Base-by-base conservation (phyloP, 2,329 filamentous ascomycete species). In the Talaromyces sp. region DNA sequence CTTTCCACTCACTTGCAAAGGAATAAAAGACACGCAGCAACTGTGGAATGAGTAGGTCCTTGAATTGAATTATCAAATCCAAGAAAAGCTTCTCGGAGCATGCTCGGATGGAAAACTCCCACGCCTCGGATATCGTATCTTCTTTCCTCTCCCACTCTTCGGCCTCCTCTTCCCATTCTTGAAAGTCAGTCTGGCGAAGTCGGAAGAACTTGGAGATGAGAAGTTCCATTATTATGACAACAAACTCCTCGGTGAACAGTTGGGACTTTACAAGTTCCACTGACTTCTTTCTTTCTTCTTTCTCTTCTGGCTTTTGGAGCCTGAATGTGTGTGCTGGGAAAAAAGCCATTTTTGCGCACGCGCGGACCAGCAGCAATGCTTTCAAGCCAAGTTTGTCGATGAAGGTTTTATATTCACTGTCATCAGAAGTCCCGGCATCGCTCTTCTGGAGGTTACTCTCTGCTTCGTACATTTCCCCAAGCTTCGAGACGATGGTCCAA, bases 131-230 rank as follows among this genome's bases (percentile, higher is more conserved):
- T 62, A 90, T 86, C 62, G 88, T 89, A 69, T 96, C 91, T 78
- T 97, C 92, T 68, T 89, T 87, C 65, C 90, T 88, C 73, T 97
- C 93, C 93, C 95, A 99, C 58, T 96, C 92, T 73, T 99, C 91
- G 0, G 93, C 91, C 61, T 96, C 92, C 70, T 96, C 89, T 71
- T 96, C 89, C 95, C 95, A 99, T 61, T 91, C 89, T 63, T 91
- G 87, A 0, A 98, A 83, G 73, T 99, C 95, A 56, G 86, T 86
- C 62, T 89, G 85, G 35, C 91, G 86, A 73, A 98, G 95, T 41
- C 95, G 84, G 71, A 99, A 95, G 66, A 96, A 91, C 67, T 89
- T 88, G 0, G 89, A 91, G 56, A 99, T 90, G 59, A 96, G 86
- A 13, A 88, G 81, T 65, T 95, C 91, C 71, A 95, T 91, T 66